phyloP scores from a whole-genome alignment of 352 stramenopile genomes.

The Pythium rhizo-oryzae region DNA sequence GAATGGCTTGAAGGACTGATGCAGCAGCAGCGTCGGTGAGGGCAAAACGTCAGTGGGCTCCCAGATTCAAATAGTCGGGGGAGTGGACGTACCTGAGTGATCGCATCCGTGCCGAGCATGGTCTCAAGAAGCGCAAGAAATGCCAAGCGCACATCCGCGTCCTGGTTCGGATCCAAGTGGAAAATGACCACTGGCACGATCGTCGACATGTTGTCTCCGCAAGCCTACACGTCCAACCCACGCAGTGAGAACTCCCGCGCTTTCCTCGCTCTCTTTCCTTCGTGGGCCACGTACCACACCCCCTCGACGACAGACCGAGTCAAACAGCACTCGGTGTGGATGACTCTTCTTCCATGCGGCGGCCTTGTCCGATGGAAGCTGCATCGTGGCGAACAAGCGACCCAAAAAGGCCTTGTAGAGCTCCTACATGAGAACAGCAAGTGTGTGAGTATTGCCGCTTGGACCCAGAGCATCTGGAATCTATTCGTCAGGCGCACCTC shows the following conservation, averaged over 20 bases:
- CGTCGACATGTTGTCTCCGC: slow-evolving; percentile 53
- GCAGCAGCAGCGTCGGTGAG: no score
- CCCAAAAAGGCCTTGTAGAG: slow-evolving; percentile 61
- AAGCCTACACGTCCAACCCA: no score
- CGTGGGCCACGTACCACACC: slow-evolving; percentile 53
- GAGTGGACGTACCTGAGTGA: slow-evolving; percentile 48
- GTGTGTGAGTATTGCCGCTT: not conserved
- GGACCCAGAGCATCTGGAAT: not conserved
- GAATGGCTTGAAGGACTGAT: slow-evolving; percentile 68
- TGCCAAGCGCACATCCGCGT: slow-evolving; percentile 74
- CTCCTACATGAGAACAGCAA: slow-evolving; percentile 31
- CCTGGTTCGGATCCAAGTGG: slow-evolving; percentile 65
- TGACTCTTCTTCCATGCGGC: slow-evolving; percentile 66
- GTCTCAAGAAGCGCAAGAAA: slow-evolving; percentile 88
- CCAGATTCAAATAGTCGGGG: no score
- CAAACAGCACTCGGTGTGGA: slow-evolving; percentile 67
- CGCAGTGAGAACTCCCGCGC: no score
- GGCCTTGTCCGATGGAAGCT: slow-evolving; percentile 38
- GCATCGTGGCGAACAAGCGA: slow-evolving; percentile 58
- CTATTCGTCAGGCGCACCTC: slow-evolving; percentile 36
- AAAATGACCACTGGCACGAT: slow-evolving; percentile 69
- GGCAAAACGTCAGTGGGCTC: no score
- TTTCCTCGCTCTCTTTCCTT: no score
- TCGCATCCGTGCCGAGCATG: slow-evolving; percentile 62
- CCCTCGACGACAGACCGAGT: slow-evolving; percentile 72